A percentile compares a stretch with the other conserved stretches of the same genome.
Evolutionary conservation across 2,329 filamentous ascomycete species (phyloP).

Genomic region (Ceratocystis destructans): DNA sequence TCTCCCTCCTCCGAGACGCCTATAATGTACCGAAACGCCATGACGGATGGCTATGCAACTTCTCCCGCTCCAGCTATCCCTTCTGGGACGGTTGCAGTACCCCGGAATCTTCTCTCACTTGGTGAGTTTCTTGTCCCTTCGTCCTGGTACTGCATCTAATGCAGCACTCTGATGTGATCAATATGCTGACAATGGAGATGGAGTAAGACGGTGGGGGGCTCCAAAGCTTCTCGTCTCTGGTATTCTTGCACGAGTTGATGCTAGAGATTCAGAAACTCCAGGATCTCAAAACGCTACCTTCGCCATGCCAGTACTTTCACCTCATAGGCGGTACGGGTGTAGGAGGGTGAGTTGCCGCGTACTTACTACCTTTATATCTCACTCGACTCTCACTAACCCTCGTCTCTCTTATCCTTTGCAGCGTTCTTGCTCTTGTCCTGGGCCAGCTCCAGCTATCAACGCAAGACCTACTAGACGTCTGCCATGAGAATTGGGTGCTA

Average conservation of each 20-base stretch:
- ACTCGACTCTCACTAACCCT: not conserved
- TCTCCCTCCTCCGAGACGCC: not conserved
- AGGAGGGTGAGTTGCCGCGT: not conserved
- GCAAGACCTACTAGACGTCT: not conserved
- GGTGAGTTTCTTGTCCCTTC: not conserved
- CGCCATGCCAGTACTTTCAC: constrained; percentile 1
- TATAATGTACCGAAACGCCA: not conserved
- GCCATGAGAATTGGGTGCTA: not conserved
- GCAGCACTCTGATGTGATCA: not conserved
- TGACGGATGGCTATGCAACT: not conserved
- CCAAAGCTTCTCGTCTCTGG: not conserved
- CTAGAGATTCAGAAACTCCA: not conserved
- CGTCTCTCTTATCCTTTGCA: not conserved
- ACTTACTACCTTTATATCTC: not conserved
- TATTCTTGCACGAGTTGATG: constrained; percentile 1
- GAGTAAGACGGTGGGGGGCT: not conserved
- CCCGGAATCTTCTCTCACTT: not conserved
- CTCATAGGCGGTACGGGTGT: not conserved
- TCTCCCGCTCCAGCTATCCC: not conserved
- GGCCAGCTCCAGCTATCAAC: not conserved
- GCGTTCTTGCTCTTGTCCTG: not conserved
- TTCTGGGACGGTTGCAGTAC: not conserved
- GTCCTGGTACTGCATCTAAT: not conserved
- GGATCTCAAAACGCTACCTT: not conserved
- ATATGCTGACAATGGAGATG: not conserved